Conservation (phyloP, 2,329 filamentous ascomycete species). For the Pezicula neosporulosa region DNA sequence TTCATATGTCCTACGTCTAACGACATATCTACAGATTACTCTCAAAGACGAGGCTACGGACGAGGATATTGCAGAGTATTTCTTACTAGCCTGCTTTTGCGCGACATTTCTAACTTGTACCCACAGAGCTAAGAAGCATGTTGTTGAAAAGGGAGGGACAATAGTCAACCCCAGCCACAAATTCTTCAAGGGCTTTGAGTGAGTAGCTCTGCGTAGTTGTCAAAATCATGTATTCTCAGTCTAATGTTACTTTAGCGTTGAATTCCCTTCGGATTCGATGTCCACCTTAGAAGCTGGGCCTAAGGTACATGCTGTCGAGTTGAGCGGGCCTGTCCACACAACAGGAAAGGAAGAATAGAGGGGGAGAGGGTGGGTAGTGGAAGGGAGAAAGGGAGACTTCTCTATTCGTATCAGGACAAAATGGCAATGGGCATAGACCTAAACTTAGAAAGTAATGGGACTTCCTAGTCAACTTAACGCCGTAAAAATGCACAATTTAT, state of each 20-base stretch:
- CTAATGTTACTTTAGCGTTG: no score
- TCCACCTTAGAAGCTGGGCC: slow-evolving; percentile 64
- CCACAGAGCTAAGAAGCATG: slow-evolving; percentile 71
- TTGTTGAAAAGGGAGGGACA: slow-evolving; percentile 71
- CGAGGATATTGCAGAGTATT: slow-evolving; percentile 66
- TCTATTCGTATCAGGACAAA: no score
- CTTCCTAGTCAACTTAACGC: no score
- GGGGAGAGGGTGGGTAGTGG: no score
- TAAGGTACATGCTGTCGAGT: slow-evolving; percentile 72
- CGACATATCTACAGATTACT: slow-evolving; percentile 59
- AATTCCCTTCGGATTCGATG: slow-evolving; percentile 66
- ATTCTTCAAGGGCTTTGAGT: slow-evolving; percentile 93
- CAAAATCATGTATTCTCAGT: no score
- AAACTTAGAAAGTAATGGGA: no score
- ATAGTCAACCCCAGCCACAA: slow-evolving; percentile 78
- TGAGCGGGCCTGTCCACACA: slow-evolving; percentile 65
- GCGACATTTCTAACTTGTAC: not conserved
- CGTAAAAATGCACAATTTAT: no score
- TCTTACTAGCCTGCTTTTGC: not conserved
- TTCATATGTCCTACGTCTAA: no score
- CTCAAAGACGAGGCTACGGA: slow-evolving; percentile 67
- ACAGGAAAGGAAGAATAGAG: not conserved
- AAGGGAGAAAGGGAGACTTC: no score
- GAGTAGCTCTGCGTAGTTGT: no score
- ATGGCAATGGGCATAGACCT: no score